Percentiles rank a stretch among this genome's conserved stretches.
These are phyloP conservation scores for Neurospora terricola DNA, from an alignment of 495 filamentous ascomycete genomes.

Conservation along the genomic window DNA sequence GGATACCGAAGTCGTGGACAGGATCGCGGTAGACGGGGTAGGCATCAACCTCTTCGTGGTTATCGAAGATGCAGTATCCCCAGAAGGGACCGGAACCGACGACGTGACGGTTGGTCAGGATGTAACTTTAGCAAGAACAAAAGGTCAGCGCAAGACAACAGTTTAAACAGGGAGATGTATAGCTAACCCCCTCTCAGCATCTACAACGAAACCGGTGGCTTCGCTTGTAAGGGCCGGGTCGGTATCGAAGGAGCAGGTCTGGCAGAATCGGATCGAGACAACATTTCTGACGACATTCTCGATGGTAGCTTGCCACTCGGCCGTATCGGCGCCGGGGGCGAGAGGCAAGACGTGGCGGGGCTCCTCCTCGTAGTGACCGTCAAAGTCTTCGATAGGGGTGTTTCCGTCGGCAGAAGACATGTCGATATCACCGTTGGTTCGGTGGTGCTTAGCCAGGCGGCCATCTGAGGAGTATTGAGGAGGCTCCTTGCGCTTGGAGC, in stretches of 20 bases:
- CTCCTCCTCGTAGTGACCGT: slow-evolving; percentile 26
- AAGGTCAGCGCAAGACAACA: slow-evolving; percentile 28
- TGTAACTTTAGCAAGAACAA: slow-evolving; percentile 38
- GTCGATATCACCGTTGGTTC: slow-evolving; percentile 30
- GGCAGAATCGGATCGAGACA: slow-evolving; percentile 96
- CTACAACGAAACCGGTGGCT: slow-evolving; percentile 95
- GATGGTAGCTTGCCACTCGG: slow-evolving; percentile 95
- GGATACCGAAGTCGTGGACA: slow-evolving; percentile 95
- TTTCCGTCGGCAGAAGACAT: slow-evolving; percentile 37
- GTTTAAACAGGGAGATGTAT: neutral
- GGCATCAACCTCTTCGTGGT: slow-evolving; percentile 95
- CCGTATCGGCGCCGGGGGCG: slow-evolving; percentile 60
- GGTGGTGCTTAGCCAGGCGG: slow-evolving; percentile 40
- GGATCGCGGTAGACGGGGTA: slow-evolving; percentile 97
- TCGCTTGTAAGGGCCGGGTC: slow-evolving; percentile 88
- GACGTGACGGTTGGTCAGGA: slow-evolving; percentile 85
- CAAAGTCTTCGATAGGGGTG: slow-evolving; percentile 33
- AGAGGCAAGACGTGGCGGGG: slow-evolving; percentile 30
- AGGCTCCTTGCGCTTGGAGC: slow-evolving; percentile 42
- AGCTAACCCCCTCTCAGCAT: slow-evolving; percentile 77
- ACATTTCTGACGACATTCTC: slow-evolving; percentile 87
- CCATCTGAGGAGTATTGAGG: slow-evolving; percentile 26
- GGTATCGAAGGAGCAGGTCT: slow-evolving; percentile 96
- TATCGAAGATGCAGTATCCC: slow-evolving; percentile 96
- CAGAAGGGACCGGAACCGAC: slow-evolving; percentile 96